Conservation (phyloP, 2,329 filamentous ascomycete genomes). For the Fusarium gaditjirri region DNA sequence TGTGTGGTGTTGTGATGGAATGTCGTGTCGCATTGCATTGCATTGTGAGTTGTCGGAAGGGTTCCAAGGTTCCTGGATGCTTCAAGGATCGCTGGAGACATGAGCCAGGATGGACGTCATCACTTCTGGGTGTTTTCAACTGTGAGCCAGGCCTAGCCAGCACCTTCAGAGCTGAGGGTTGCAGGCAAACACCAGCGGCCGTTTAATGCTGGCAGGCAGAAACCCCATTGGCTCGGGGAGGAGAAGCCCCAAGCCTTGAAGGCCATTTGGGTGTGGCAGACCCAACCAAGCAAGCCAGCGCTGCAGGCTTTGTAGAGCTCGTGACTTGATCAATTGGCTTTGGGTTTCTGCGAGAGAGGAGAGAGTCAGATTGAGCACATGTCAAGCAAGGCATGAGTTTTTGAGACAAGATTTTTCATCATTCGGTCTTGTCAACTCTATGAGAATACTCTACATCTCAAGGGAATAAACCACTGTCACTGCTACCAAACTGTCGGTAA, state of each 20-base stretch:
- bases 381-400: slow-evolving; percentile 1
- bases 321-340: slow-evolving; percentile 29
- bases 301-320: slow-evolving; percentile 30
- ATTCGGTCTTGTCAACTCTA: neutral
- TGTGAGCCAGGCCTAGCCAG: neutral
- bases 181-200: slow-evolving; percentile 16
- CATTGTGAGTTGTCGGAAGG: slow-evolving; percentile 23
- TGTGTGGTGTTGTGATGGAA: slow-evolving; percentile 7
- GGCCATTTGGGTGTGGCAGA: slow-evolving; percentile 21
- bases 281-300: slow-evolving; percentile 8
- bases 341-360: neutral
- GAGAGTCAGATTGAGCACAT: slow-evolving; percentile 11
- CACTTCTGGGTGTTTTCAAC: slow-evolving; percentile 1
- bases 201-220: slow-evolving; percentile 20
- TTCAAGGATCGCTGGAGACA: slow-evolving; percentile 15
- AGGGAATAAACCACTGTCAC: neutral
- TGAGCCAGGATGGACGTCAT: slow-evolving; percentile 33
- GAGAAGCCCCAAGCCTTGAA: slow-evolving; percentile 3
- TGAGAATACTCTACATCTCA: slow-evolving; percentile 3
- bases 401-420: slow-evolving; percentile 8
- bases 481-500: slow-evolving; percentile 7
- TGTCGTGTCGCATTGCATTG: slow-evolving; percentile 18
- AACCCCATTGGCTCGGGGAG: slow-evolving; percentile 23
- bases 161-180: slow-evolving; percentile 15
- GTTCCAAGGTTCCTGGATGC: slow-evolving; percentile 29